Percentiles rank a stretch among this genome's conserved stretches.
Evolutionary conservation across 1,284 basidiomycete species (phyloP).

Genomic region (Mycena citricolor): DNA sequence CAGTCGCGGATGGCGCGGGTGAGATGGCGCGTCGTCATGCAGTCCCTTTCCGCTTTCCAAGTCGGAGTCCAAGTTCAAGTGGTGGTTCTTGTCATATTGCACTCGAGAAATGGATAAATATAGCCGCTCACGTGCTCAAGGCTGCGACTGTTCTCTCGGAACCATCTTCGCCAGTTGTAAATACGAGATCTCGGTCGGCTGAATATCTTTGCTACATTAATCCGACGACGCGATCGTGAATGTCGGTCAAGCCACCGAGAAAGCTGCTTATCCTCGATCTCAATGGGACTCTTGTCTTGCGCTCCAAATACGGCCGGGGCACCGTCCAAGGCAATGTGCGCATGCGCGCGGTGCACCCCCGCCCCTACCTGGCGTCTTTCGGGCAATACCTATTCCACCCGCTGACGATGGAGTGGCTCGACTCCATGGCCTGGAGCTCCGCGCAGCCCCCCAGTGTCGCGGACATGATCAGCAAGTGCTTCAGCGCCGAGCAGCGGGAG

Average conservation of each 20-base stretch:
- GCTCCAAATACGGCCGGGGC: slow-evolving; percentile 27
- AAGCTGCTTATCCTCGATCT: slow-evolving; percentile 70
- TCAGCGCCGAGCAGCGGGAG: slow-evolving; percentile 36
- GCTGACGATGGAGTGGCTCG: slow-evolving; percentile 48
- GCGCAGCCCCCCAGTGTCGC: slow-evolving; percentile 67
- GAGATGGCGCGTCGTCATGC: no score
- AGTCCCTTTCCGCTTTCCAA: no score
- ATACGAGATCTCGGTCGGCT: no score
- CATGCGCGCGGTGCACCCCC: slow-evolving; percentile 37
- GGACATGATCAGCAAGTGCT: slow-evolving; percentile 54
- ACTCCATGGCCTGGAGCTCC: slow-evolving; percentile 74
- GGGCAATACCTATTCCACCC: slow-evolving; percentile 52
- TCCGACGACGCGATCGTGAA: neutral
- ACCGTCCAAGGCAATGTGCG: slow-evolving; percentile 3
- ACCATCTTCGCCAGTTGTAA: no score
- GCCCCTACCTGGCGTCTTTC: slow-evolving; percentile 63
- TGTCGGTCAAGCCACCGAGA: slow-evolving; percentile 19
- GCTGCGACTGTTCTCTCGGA: no score
- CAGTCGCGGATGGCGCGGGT: no score
- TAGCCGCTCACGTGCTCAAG: no score
- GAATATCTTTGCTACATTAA: no score
- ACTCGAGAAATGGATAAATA: no score
- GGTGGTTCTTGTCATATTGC: no score
- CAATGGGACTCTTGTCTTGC: slow-evolving; percentile 66
- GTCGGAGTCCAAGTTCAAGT: no score